Base-by-base conservation (phyloP, 805 yeast species). In the Candida germanica region DNA sequence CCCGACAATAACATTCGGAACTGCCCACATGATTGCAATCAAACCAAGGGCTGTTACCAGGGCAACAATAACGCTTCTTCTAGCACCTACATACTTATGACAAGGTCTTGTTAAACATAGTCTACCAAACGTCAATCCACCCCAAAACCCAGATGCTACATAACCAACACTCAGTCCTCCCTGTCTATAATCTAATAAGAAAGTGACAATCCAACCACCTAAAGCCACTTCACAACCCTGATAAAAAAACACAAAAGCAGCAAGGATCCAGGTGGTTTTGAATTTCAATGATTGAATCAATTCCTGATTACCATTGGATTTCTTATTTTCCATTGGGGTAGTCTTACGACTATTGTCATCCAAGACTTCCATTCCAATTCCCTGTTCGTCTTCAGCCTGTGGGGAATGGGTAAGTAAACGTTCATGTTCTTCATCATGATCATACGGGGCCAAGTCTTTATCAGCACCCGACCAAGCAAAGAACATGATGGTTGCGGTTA, bases 121-220 rank as follows among this genome's bases (percentile, higher is more conserved):
- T 42, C 91, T 61, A 0, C 89, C 91, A 10, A 71, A 43, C 0
- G 88, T 78, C 15, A 83, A 51, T 0, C 91, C 91, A 18, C 73
- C 71, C 88, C 88, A 83, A 51, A 73, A 83, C 11, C 85, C 82
- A 3, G 87, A 73, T 0, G 83, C 78, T 6, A 81, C 76, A 47
- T 75, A 79, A 8, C 87, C 83, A 50, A 79, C 75, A 15, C 61
- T 54, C 1, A 63, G 45, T 27, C 64, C 59, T 10, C 79, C 78
- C 11, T 67, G 54, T 40, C 84, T 71, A 33, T 77, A 72, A 17
- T 70, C 73, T 26, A 78, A 64, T 37, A 83, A 58, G 47, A 71
- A 83, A 2, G 86, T 77, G 33, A 78, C 79, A n/a, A 78, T 61
- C 88, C 89, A 83, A 4, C 87, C 81, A 1, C 83, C 87, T 42